phyloP scores from a whole-genome alignment of 208 protist species.

The Acanthamoeba triangularis region DNA sequence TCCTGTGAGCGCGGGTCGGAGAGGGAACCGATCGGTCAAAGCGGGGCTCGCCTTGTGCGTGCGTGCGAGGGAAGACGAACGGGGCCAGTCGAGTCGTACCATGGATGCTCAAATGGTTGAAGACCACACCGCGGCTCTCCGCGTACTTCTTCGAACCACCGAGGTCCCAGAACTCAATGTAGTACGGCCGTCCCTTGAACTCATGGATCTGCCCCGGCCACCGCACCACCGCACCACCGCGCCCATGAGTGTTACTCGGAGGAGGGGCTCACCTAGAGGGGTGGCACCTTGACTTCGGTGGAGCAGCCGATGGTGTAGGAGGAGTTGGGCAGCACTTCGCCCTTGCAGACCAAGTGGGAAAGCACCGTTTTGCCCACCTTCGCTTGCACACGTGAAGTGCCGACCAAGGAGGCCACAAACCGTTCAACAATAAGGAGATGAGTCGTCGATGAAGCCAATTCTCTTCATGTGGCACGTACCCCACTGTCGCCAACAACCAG shows the following conservation, averaged over 20 bases:
- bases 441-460: neutral
- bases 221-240: neutral
- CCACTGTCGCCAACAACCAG: slow-evolving; percentile 44
- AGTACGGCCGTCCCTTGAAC: slow-evolving; percentile 57
- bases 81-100: neutral
- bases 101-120: slow-evolving; percentile 17
- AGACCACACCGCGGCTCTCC: slow-evolving; percentile 61
- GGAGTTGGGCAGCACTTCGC: slow-evolving; percentile 33
- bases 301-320: slow-evolving; percentile 56
- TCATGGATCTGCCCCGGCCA: slow-evolving; percentile 2
- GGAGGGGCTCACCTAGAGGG: neutral
- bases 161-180: slow-evolving; percentile 63
- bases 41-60: neutral
- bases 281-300: slow-evolving; percentile 22
- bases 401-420: neutral
- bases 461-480: neutral
- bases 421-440: neutral
- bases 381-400: neutral
- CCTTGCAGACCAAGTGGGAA: slow-evolving; percentile 15
- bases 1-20: neutral
- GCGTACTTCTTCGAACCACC: slow-evolving; percentile 69
- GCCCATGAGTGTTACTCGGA: neutral
- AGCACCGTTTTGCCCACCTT: slow-evolving; percentile 51
- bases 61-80: neutral
- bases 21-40: neutral